Evolutionary conservation across 495 filamentous ascomycete genomes (phyloP).

Genomic region (Neurospora sp.): DNA sequence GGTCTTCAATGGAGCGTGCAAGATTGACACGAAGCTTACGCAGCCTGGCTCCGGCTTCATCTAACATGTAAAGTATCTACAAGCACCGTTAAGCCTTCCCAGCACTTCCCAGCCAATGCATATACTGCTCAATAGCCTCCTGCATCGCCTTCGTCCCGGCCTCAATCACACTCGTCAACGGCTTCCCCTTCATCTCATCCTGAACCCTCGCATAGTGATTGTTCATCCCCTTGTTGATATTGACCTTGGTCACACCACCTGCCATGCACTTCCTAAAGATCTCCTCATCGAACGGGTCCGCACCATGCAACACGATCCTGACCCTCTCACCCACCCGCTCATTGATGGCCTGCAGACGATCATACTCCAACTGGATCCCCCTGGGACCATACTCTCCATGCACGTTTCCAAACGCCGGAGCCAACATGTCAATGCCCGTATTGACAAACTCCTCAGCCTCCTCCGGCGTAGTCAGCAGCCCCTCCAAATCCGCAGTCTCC

Average conservation of each 20-base stretch:
- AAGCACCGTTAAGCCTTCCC: constrained; percentile 43
- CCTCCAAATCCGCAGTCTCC: constrained; percentile 66
- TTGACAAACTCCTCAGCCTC: constrained; percentile 66
- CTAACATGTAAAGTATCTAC: neutral
- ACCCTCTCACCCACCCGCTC: constrained; percentile 52
- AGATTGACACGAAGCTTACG: neutral
- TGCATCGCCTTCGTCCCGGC: constrained; percentile 65
- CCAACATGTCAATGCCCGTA: constrained; percentile 75
- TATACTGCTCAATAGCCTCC: constrained; percentile 61
- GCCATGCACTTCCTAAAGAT: constrained; percentile 61
- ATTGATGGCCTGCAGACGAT: constrained; percentile 54
- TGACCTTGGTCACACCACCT: constrained; percentile 64
- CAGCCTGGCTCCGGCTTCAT: neutral
- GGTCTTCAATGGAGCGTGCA: neutral
- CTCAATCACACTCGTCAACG: constrained; percentile 62
- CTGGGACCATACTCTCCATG: constrained; percentile 73
- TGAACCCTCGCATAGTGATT: constrained; percentile 55
- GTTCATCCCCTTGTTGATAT: constrained; percentile 79
- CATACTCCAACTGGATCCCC: constrained; percentile 66
- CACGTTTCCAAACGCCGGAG: constrained; percentile 79
- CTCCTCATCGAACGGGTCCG: constrained; percentile 61
- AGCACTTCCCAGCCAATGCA: constrained; percentile 58
- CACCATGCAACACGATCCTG: constrained; percentile 65
- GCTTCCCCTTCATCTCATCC: constrained; percentile 57
- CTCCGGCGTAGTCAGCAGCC: constrained; percentile 65